Evolutionary conservation across 495 filamentous ascomycete genomes (phyloP), one percentile per base, ranked within the genome.

Genomic region (Neurospora intermedia): DNA sequence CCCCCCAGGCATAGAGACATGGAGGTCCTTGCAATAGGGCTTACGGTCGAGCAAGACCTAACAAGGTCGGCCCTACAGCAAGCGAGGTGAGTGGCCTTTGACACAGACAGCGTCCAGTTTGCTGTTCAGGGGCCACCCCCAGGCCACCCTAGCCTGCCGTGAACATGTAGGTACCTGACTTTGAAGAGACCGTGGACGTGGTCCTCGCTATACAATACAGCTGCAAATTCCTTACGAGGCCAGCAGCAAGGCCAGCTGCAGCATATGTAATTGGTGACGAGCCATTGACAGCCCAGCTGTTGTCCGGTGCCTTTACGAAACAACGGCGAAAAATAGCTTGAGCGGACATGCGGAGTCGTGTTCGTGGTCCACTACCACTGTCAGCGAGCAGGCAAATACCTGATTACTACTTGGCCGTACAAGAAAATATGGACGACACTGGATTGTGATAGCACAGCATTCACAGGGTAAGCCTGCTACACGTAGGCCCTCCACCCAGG

Each of bases 391-490:
- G 38, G 70, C 62, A 31, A 38, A 54, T 72, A 74, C 73, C 48
- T 72, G 23, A 31, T 23, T 69, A 45, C 70, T 74, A 74, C 73
- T 48, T 72, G n/a, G 71, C 71, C 71, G 71, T 72, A 70, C 71
- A 72, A 70, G 69, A 69, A 69, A 73, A 69, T 42, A 7, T 9
- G n/a, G 27, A 66, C 54, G 72, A 59, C 70, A 35, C 48, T 42
- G 70, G 48, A 54, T 45, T 71, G 73, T 72, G 70, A 74, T 59
- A 54, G 42, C 73, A 66, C 54, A 40, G 42, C n/a, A 18, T 27
- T 43, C 41, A 73, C 69, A 27, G 70, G 69, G 66, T 69, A 43
- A 42, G 69, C 18, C 23, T 62, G 20, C 45, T 66, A 59, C 39
- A 74, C 42, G 20, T 31, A 62, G 39, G n/a, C 20, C 69, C 42